A percentile compares a stretch with the other conserved stretches of the same genome.
Conservation (phyloP, 1,139 yeast genomes). For the Scheffersomyces segobiensis region DNA sequence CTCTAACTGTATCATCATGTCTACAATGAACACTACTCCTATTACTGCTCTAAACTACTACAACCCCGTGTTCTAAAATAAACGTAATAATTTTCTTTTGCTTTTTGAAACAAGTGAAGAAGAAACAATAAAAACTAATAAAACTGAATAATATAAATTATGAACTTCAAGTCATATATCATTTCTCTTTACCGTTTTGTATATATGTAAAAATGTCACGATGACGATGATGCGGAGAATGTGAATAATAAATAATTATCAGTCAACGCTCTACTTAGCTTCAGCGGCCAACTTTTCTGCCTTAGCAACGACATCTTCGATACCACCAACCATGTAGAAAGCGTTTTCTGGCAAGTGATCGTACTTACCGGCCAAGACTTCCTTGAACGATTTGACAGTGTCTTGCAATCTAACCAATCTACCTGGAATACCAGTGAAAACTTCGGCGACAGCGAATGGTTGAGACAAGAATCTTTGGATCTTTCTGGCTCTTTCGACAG, state of each 20-base stretch:
- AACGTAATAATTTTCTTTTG: slow-evolving; percentile 3
- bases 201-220: neutral
- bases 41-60: neutral
- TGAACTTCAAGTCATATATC: slow-evolving; percentile 13
- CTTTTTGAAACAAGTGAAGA: neutral
- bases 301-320: slow-evolving; percentile 96
- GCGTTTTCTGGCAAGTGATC: slow-evolving; percentile 99
- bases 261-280: slow-evolving; percentile 54
- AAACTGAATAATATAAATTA: slow-evolving; percentile 3
- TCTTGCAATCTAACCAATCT: slow-evolving; percentile 95
- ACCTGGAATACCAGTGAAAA: slow-evolving; percentile 99
- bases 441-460: slow-evolving; percentile 99
- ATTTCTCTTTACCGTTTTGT: slow-evolving; percentile 5
- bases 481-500: slow-evolving; percentile 99
- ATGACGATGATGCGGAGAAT: neutral
- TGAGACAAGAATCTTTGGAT: slow-evolving; percentile 99
- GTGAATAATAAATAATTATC: neutral
- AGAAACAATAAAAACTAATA: slow-evolving; percentile 1
- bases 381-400: slow-evolving; percentile 92
- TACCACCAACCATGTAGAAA: slow-evolving; percentile 99
- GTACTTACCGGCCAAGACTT: slow-evolving; percentile 96
- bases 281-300: slow-evolving; percentile 98
- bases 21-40: neutral
- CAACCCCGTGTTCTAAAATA: neutral
- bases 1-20: neutral